Percentiles rank a stretch among this genome's conserved stretches.
phyloP scores from a whole-genome alignment of 2,329 filamentous ascomycete species.

The Colletotrichum brevisporum region DNA sequence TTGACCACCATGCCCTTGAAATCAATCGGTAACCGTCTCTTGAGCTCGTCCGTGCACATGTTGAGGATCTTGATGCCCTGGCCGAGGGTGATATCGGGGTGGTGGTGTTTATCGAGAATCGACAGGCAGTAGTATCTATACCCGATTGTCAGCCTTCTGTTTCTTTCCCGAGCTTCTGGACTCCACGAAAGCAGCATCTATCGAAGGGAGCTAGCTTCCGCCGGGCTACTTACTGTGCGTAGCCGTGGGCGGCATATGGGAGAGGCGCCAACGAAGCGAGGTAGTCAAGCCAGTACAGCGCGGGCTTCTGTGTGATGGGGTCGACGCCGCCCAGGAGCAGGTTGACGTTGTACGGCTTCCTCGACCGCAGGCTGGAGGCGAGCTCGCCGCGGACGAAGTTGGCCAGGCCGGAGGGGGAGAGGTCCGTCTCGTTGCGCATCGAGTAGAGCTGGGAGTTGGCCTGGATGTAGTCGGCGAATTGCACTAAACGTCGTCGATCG shows the following conservation, averaged over 20 bases:
- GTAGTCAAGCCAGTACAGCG: constrained; percentile 98
- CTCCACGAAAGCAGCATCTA: constrained; percentile 14
- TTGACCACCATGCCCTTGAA: constrained; percentile 98
- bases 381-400: constrained; percentile 96
- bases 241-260: constrained; percentile 97
- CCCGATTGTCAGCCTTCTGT: constrained; percentile 43
- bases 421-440: constrained; percentile 96
- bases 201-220: constrained; percentile 42
- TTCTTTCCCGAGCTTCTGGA: not conserved
- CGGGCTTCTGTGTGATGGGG: constrained; percentile 90
- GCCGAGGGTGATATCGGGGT: constrained; percentile 90
- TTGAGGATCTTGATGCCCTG: constrained; percentile 92
- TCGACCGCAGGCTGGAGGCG: constrained; percentile 88
- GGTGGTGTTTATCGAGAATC: constrained; percentile 98
- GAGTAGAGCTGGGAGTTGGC: constrained; percentile 98
- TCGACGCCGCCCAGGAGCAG: constrained; percentile 95
- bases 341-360: constrained; percentile 97
- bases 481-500: constrained; percentile 70
- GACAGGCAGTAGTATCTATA: constrained; percentile 95
- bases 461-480: constrained; percentile 99
- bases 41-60: constrained; percentile 97
- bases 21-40: constrained; percentile 96
- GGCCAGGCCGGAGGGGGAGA: constrained; percentile 89
- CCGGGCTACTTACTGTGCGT: constrained; percentile 83
- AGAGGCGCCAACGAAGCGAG: constrained; percentile 89